phyloP scores from a whole-genome alignment of 495 filamentous ascomycete genomes.

The Neurospora sp. region DNA sequence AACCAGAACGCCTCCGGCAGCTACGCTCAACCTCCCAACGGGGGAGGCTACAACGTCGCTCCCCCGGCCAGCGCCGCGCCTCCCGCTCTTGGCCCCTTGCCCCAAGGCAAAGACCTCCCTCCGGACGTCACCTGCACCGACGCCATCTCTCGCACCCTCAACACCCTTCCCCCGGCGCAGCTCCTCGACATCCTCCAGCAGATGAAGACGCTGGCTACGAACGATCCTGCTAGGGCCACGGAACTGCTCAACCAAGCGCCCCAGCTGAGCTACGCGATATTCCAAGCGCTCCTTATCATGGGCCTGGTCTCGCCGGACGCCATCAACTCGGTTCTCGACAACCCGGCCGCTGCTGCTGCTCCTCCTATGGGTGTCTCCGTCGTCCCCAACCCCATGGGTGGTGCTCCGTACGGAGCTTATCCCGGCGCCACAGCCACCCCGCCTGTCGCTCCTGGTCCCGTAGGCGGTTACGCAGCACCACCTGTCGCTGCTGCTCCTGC shows the following conservation, averaged over 20 bases:
- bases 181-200: conserved; percentile 89
- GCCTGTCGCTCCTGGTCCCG: conserved; percentile 27
- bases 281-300: conserved; percentile 89
- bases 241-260: conserved; percentile 84
- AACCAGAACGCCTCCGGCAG: neutral
- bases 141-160: conserved; percentile 81
- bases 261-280: conserved; percentile 90
- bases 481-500: conserved; percentile 21
- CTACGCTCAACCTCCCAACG: conserved; percentile 5
- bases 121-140: conserved; percentile 75
- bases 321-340: conserved; percentile 39
- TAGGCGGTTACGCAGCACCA: conserved; percentile 28
- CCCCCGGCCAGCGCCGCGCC: conserved; percentile 14
- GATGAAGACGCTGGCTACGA: conserved; percentile 80
- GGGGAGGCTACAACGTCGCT: conserved; percentile 11
- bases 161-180: conserved; percentile 74
- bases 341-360: conserved; percentile 13
- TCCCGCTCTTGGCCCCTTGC: conserved; percentile 61
- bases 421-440: conserved; percentile 50
- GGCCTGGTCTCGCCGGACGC: conserved; percentile 66
- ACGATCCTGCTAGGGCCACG: conserved; percentile 72
- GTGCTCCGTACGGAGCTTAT: conserved; percentile 26
- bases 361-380: conserved; percentile 8
- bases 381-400: conserved; percentile 11
- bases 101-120: conserved; percentile 71